phyloP scores from a whole-genome alignment of 306 rosid species.

The Prunus kanzakura region DNA sequence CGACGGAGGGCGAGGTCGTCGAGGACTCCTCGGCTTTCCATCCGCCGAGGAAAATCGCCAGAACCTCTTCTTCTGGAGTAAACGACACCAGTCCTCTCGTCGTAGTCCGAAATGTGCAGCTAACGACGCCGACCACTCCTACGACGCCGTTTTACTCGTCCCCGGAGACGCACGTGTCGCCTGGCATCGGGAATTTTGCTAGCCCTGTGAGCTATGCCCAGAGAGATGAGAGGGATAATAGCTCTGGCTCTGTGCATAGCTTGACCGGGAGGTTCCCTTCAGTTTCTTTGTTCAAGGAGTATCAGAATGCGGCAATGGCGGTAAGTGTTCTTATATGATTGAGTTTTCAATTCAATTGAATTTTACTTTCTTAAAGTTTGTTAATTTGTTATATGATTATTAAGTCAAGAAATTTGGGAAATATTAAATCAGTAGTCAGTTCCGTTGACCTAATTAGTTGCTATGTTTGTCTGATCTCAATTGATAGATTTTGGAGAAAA shows the following conservation, averaged over 20 bases:
- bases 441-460: slow-evolving; percentile 10
- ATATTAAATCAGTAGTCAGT: not conserved
- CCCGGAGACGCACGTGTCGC: slow-evolving; percentile 54
- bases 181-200: slow-evolving; percentile 44
- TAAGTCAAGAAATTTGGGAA: not conserved
- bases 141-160: slow-evolving; percentile 35
- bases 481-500: slow-evolving; percentile 80
- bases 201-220: slow-evolving; percentile 31
- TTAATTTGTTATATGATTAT: not conserved
- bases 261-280: slow-evolving; percentile 79
- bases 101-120: slow-evolving; percentile 45
- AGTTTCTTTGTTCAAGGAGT: slow-evolving; percentile 84
- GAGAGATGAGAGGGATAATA: slow-evolving; percentile 39
- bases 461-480: slow-evolving; percentile 15
- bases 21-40: slow-evolving; percentile 66
- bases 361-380: not conserved
- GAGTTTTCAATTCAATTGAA: not conserved
- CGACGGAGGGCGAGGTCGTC: slow-evolving; percentile 46
- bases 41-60: slow-evolving; percentile 61
- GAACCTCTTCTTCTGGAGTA: slow-evolving; percentile 32
- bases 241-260: slow-evolving; percentile 38
- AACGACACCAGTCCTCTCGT: slow-evolving; percentile 57
- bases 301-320: slow-evolving; percentile 93
- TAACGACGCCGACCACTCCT: slow-evolving; percentile 42
- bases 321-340: slow-evolving; percentile 26